Evolutionary conservation across 2,329 filamentous ascomycete species (phyloP).

Genomic region (Pseudogymnoascus sp.): DNA sequence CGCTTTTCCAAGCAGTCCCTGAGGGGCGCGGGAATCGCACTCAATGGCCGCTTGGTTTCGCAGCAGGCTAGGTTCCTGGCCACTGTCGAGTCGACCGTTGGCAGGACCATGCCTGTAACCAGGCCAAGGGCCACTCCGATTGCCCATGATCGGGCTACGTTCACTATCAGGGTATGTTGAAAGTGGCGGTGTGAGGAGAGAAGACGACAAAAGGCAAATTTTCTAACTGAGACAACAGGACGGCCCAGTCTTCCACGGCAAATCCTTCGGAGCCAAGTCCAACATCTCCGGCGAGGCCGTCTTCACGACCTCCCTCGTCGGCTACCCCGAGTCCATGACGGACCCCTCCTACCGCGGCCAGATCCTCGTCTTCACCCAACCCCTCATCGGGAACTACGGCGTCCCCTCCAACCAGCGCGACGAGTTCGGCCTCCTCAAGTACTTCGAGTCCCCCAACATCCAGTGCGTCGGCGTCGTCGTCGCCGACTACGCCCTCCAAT

Average conservation of each 20-base stretch:
- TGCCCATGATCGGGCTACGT: conserved; percentile 71
- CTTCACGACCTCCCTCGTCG: conserved; percentile 95
- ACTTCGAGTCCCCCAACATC: conserved; percentile 97
- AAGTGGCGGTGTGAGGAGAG: neutral
- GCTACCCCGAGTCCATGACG: conserved; percentile 92
- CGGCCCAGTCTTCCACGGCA: conserved; percentile 92
- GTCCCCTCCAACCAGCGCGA: conserved; percentile 82
- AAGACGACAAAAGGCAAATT: conserved; percentile 19
- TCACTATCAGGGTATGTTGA: conserved; percentile 73
- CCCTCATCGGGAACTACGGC: conserved; percentile 96
- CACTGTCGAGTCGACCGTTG: conserved; percentile 56
- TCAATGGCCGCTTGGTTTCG: conserved; percentile 19
- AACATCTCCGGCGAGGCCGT: conserved; percentile 98
- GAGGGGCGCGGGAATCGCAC: conserved; percentile 27
- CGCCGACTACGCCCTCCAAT: conserved; percentile 83
- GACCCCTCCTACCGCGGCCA: conserved; percentile 85
- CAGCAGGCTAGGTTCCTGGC: conserved; percentile 47
- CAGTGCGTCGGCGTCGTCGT: conserved; percentile 95
- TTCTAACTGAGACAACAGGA: conserved; percentile 44
- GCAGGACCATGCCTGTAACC: conserved; percentile 55
- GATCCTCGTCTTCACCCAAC: conserved; percentile 97
- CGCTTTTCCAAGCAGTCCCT: conserved; percentile 46
- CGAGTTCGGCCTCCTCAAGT: conserved; percentile 82
- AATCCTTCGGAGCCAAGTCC: conserved; percentile 89
- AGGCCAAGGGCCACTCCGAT: conserved; percentile 55